Base-by-base conservation (phyloP, 73 alveolate species). In the Tetrahymena elliotti region DNA sequence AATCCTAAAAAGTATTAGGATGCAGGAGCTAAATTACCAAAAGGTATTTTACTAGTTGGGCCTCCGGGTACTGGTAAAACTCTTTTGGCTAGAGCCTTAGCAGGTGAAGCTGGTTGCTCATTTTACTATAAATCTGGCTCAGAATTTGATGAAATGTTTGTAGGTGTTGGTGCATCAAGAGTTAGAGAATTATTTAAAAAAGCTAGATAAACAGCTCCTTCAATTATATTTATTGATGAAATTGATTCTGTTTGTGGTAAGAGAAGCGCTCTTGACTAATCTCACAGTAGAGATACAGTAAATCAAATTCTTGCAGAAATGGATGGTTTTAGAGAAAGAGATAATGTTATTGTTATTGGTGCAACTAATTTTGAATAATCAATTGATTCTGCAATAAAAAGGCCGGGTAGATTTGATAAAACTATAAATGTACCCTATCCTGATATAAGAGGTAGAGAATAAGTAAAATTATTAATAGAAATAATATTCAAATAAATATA, bases 71-170 rank as follows among this genome's bases (percentile, higher is more conserved):
- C 99, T 53, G 99, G 99, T 27, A 98, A 98, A 54, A 98, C 99
- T 35, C 95, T 98, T 22, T 94, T 98, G 36, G 99, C 99, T 18
- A 96, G 98, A 95, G 99, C 99, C 13, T 95, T 98, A 33, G 99
- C 99, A 12, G 99, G 99, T 20, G 99, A 98, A 83, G 96, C 99
- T 3, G 98, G 97, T 27, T 97, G 98, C 54, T 94, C 94, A 18
- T 98, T 98, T 84, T 94, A 97, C 38, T 96, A 98, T 97, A 98
- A 98, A 83, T 97, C 99, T 1, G 99, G 99, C 20, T 97, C 99
- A 13, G 99, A 98, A 93, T 98, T 98, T 94, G 99, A 98, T 94
- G 99, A 98, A 95, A 98, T 98, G 99, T 98, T 98, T 95, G 99
- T 98, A 9, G 99, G 99, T 92, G 99, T 98, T 33, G 99, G 99